Conservation (phyloP, 2,329 filamentous ascomycete genomes). For the Zelopaecilomyces penicillatus region DNA sequence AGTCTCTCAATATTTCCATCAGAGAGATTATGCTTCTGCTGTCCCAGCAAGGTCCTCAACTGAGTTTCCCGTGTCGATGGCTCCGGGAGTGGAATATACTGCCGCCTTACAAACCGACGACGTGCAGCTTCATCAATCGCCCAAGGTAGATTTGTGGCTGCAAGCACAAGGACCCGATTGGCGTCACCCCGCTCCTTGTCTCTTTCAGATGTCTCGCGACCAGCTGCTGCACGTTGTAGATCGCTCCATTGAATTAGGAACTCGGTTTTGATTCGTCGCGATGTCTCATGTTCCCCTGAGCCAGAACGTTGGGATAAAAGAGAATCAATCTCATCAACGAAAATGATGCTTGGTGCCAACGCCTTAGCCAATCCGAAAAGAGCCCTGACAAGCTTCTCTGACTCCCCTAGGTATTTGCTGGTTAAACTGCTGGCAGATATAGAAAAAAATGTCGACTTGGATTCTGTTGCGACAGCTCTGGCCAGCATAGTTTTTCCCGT, state of each 20-base stretch:
- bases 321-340: conserved; percentile 97
- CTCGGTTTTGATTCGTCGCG: conserved; percentile 90
- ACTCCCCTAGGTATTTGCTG: conserved; percentile 92
- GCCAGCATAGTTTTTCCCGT: conserved; percentile 98
- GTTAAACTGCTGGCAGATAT: conserved; percentile 92
- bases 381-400: conserved; percentile 89
- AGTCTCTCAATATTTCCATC: conserved; percentile 64
- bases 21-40: conserved; percentile 76
- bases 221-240: conserved; percentile 82
- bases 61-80: conserved; percentile 71
- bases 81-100: conserved; percentile 94
- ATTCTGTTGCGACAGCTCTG: conserved; percentile 84
- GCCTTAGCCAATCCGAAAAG: conserved; percentile 84
- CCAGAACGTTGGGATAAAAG: conserved; percentile 77
- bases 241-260: conserved; percentile 98
- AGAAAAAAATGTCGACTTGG: conserved; percentile 90
- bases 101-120: conserved; percentile 79
- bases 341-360: conserved; percentile 91
- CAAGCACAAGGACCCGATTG: conserved; percentile 82
- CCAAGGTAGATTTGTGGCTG: conserved; percentile 94
- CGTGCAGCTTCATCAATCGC: conserved; percentile 94
- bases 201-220: conserved; percentile 59
- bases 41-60: conserved; percentile 67
- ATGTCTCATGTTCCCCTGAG: conserved; percentile 84
- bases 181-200: conserved; percentile 70